Percentiles rank a stretch among this genome's conserved stretches.
These are phyloP conservation scores for Tulasnella sp. DNA, from an alignment of 768 basidiomycete species.

Conservation along the genomic window DNA sequence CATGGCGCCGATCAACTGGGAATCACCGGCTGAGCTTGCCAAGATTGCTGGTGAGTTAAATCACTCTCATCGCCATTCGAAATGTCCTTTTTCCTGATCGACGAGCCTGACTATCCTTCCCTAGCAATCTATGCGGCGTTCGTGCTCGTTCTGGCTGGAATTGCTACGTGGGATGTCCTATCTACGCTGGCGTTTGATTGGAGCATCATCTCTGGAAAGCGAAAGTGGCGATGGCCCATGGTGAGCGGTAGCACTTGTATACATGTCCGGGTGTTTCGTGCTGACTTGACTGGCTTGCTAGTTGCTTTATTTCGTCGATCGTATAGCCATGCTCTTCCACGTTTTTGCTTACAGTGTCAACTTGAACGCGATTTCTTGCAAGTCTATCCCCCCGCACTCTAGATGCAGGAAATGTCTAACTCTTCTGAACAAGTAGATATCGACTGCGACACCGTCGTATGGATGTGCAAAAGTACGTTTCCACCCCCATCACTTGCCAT, in stretches of 20 bases:
- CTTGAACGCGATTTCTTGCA: conserved; percentile 5
- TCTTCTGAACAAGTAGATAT: too few species aligned
- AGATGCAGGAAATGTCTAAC: too few species aligned
- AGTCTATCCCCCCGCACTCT: not conserved
- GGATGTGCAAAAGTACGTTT: conserved; percentile 12
- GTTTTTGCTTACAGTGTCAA: conserved; percentile 9
- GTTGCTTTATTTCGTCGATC: conserved; percentile 8
- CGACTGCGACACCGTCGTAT: conserved; percentile 8
- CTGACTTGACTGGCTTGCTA: not conserved
- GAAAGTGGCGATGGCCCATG: conserved; percentile 15
- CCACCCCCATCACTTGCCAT: not conserved
- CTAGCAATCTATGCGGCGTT: conserved; percentile 11
- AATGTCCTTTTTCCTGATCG: too few species aligned
- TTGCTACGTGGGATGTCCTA: conserved; percentile 14
- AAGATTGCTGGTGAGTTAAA: conserved; percentile 1
- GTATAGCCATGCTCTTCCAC: conserved; percentile 9
- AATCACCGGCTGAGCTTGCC: conserved; percentile 5
- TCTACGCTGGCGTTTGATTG: conserved; percentile 11
- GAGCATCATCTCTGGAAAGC: conserved; percentile 9
- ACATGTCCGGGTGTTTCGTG: not conserved
- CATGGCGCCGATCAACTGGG: conserved; percentile 6
- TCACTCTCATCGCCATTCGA: too few species aligned
- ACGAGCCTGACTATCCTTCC: too few species aligned
- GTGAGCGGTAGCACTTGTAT: not conserved
- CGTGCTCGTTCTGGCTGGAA: conserved; percentile 9